Base-by-base conservation (phyloP, 768 basidiomycete genomes). In the Phaeotremella skinneri region DNA sequence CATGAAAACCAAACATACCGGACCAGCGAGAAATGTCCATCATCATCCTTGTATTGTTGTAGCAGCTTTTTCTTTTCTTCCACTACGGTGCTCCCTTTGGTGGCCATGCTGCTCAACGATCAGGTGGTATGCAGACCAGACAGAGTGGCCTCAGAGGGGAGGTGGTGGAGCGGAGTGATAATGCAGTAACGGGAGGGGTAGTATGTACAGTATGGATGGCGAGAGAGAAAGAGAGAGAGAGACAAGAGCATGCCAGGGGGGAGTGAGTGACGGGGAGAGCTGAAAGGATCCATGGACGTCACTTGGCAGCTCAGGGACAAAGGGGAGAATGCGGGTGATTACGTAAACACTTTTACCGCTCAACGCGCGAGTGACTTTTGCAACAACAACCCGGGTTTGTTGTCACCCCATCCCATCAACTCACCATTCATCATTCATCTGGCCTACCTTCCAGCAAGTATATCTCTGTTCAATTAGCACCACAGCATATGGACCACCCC, bases 1-100 rank as follows among this genome's bases (percentile, higher is more conserved):
- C 21, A n/a, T 5, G n/a, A 32, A 49, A 2, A 16, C 2, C 4
- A 27, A 13, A 70, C 75, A 54, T 74, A 93, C 94, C 94, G 87
- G 78, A 98, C 96, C 55, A 99, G 85, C 21, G 91, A 92, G 79
- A 99, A 99, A 79, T 99, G 96, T 21, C 96, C 91, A 59, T 92
- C 87, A 23, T 89, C 87, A 63, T 92, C 86, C 66, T 87, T 83
- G 48, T 83, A 69, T 49, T 76, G 75, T 67, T 77, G 79, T 34
- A 71, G 56, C 34, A 67, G 52, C 55, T 76, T 76, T 59, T 72
- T 68, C 63, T 72, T 74, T 65, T 78, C 75, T 59, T 69, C 69
- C 5, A 42, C 51, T n/a, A 73, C 67, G 2, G 68, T 66, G 9
- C 59, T 61, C 41, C 73, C 69, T 54, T 73, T 70, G 9, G 55